phyloP scores from a whole-genome alignment of 1,284 basidiomycete genomes.

The Irpex sp. region DNA sequence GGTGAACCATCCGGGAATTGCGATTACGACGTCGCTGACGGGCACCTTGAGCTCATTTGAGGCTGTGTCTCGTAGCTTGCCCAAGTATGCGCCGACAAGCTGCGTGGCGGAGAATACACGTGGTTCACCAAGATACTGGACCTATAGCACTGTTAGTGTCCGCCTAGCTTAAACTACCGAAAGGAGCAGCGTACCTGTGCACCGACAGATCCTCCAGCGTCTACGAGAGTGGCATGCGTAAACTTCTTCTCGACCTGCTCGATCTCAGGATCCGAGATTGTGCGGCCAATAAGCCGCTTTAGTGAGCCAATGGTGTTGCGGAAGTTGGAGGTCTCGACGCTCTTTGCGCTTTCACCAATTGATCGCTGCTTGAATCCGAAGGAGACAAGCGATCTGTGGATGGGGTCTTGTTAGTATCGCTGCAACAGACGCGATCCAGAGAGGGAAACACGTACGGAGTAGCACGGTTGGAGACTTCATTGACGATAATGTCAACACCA shows the following conservation, averaged over 20 bases:
- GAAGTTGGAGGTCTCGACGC: slow-evolving; percentile 96
- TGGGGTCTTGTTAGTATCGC: slow-evolving; percentile 1
- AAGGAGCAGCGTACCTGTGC: slow-evolving; percentile 55
- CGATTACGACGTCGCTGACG: slow-evolving; percentile 88
- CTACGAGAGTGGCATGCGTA: slow-evolving; percentile 78
- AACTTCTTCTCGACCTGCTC: slow-evolving; percentile 83
- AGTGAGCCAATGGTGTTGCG: slow-evolving; percentile 90
- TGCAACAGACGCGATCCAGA: neutral
- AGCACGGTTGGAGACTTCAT: slow-evolving; percentile 92
- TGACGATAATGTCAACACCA: slow-evolving; percentile 92
- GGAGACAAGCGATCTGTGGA: slow-evolving; percentile 77
- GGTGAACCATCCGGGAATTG: slow-evolving; percentile 93
- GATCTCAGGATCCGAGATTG: slow-evolving; percentile 72
- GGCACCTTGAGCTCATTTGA: slow-evolving; percentile 76
- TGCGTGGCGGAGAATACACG: slow-evolving; percentile 80
- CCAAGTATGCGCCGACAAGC: slow-evolving; percentile 81
- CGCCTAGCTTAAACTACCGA: slow-evolving; percentile 12
- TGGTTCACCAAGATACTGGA: slow-evolving; percentile 81
- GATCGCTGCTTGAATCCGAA: slow-evolving; percentile 86
- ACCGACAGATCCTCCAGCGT: slow-evolving; percentile 77
- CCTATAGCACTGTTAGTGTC: slow-evolving; percentile 40
- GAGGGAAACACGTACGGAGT: slow-evolving; percentile 68
- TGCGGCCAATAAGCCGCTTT: slow-evolving; percentile 83
- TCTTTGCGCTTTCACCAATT: slow-evolving; percentile 92
- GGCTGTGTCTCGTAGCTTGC: slow-evolving; percentile 83